Evolutionary conservation across 106 monocot genomes (phyloP).

Genomic region (Amphibolis antarctica): DNA sequence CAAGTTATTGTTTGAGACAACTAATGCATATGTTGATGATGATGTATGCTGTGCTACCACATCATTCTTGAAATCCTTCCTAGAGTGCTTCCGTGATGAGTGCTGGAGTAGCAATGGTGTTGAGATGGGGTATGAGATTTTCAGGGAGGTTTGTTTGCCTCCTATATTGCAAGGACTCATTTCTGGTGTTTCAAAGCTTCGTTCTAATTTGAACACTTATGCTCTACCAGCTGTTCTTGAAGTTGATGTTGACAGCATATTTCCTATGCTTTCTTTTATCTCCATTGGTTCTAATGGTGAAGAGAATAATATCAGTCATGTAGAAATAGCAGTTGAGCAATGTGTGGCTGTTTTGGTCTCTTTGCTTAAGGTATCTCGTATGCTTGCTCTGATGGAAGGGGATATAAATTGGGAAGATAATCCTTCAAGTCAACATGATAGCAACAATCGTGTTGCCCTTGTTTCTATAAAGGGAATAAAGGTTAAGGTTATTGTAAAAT

Average conservation of each 20-base stretch:
- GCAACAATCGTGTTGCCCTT: constrained; percentile 28
- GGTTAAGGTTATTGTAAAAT: constrained; percentile 54
- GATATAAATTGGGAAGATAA: constrained; percentile 62
- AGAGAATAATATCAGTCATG: constrained; percentile 16
- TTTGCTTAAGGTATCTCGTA: constrained; percentile 82
- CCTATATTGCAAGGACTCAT: constrained; percentile 67
- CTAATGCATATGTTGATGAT: constrained; percentile 75
- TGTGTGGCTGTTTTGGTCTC: constrained; percentile 83
- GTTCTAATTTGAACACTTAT: constrained; percentile 88
- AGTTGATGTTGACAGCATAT: constrained; percentile 83
- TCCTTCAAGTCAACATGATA: constrained; percentile 9
- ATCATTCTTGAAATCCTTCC: constrained; percentile 84
- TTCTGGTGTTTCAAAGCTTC: constrained; percentile 70
- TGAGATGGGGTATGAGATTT: constrained; percentile 66
- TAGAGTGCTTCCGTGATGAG: constrained; percentile 80
- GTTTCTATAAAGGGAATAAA: constrained; percentile 53
- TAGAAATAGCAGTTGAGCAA: constrained; percentile 43
- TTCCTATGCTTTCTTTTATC: constrained; percentile 75
- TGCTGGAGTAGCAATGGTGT: constrained; percentile 78
- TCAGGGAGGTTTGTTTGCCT: constrained; percentile 54
- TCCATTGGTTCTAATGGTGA: constrained; percentile 42
- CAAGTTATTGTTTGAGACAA: constrained; percentile 54
- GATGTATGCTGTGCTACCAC: constrained; percentile 84
- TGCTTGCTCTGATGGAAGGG: constrained; percentile 69
- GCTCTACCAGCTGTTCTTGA: constrained; percentile 72